phyloP scores from a whole-genome alignment of 768 basidiomycete genomes.

The Collybia nuda region DNA sequence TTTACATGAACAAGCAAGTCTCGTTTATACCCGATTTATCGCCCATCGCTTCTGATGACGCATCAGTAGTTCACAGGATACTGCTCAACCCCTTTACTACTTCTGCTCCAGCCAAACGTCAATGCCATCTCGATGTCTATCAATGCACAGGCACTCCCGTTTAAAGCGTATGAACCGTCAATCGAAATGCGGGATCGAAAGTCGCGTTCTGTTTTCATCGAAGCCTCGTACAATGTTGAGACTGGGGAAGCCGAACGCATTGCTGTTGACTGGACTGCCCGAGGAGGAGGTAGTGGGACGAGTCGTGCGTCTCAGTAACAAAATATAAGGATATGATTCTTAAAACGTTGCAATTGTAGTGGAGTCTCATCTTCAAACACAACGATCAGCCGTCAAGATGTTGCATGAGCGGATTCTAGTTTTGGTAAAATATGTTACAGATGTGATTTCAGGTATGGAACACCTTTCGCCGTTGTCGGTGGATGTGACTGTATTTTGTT shows the following conservation, averaged over 20 bases:
- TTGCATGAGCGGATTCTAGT: slow-evolving; percentile 86
- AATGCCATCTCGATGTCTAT: slow-evolving; percentile 22
- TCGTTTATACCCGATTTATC: neutral
- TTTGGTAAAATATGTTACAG: slow-evolving; percentile 83
- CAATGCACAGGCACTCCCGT: slow-evolving; percentile 76
- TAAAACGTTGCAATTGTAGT: slow-evolving; percentile 46
- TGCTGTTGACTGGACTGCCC: slow-evolving; percentile 94
- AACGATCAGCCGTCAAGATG: slow-evolving; percentile 96
- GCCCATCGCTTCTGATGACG: slow-evolving; percentile 1
- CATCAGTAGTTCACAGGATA: slow-evolving; percentile 70
- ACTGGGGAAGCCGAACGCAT: slow-evolving; percentile 99
- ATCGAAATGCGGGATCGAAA: slow-evolving; percentile 81
- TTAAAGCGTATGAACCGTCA: slow-evolving; percentile 92
- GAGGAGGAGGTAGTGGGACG: slow-evolving; percentile 79
- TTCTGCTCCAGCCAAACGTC: slow-evolving; percentile 46
- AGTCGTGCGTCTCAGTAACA: slow-evolving; percentile 54
- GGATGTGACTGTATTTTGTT: neutral
- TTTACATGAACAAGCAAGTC: slow-evolving; percentile 79
- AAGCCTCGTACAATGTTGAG: slow-evolving; percentile 86
- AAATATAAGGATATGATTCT: slow-evolving; percentile 1
- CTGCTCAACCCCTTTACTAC: slow-evolving; percentile 87
- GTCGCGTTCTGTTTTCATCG: slow-evolving; percentile 78
- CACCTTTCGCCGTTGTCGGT: neutral
- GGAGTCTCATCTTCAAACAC: slow-evolving; percentile 86
- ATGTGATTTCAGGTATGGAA: slow-evolving; percentile 67